Conservation (phyloP, 1,284 basidiomycete genomes). For the Vanrija pseudolonga region DNA sequence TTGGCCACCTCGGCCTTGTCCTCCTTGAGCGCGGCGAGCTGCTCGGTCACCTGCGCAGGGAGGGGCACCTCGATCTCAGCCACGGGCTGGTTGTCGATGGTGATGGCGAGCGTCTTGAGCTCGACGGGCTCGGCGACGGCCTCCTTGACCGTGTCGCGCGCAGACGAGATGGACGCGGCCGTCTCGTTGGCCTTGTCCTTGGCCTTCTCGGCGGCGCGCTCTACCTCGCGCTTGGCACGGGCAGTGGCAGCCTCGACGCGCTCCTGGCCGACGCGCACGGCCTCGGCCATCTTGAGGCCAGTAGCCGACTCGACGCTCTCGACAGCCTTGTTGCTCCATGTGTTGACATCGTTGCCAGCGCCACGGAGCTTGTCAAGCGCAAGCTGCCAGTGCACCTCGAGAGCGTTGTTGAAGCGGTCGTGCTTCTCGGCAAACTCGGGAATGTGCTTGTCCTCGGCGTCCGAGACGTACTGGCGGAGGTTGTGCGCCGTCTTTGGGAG, state of each 20-base stretch:
- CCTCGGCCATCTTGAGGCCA: constrained; percentile 66
- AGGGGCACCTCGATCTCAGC: constrained; percentile 42
- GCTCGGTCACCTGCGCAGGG: neutral
- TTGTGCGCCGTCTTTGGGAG: constrained; percentile 72
- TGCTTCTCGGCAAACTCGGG: constrained; percentile 67
- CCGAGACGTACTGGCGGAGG: constrained; percentile 61
- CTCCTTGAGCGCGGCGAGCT: constrained; percentile 1
- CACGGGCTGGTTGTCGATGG: constrained; percentile 46
- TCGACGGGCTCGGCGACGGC: constrained; percentile 1
- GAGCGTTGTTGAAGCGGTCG: constrained; percentile 62
- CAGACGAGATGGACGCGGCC: neutral
- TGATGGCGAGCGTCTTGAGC: constrained; percentile 30
- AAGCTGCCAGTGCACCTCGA: constrained; percentile 58
- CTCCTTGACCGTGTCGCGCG: constrained; percentile 18
- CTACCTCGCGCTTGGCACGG: too few species aligned
- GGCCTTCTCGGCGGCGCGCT: constrained; percentile 2
- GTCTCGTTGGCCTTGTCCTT: constrained; percentile 11
- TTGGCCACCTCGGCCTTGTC: constrained; percentile 8
- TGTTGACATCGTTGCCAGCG: constrained; percentile 42
- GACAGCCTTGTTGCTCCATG: constrained; percentile 53
- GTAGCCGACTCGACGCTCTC: constrained; percentile 64
- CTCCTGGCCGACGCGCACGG: constrained; percentile 53
- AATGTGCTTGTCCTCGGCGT: constrained; percentile 66
- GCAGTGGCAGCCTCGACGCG: constrained; percentile 18
- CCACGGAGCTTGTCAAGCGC: constrained; percentile 53